Evolutionary conservation across 208 protist genomes (phyloP), one percentile per base, ranked within the genome.

Genomic region (Herpetomonas samuelpessoai): DNA sequence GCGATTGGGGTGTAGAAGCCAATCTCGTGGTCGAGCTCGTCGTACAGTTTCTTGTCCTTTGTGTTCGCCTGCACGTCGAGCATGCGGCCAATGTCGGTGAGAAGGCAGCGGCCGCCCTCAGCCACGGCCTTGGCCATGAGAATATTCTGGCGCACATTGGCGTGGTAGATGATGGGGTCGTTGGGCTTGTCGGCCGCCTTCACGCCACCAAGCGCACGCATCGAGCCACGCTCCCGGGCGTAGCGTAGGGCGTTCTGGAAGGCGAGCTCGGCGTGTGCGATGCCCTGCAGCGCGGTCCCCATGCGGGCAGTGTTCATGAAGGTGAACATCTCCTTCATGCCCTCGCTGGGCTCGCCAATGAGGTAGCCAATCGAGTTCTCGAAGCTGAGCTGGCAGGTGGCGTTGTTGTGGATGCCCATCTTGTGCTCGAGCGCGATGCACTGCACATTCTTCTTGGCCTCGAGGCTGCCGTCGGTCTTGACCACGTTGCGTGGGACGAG

Each of bases 311-410:
- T 79, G 65, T 95, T 95, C 79, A 95, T 94, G 67, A 93, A 94
- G 38, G 86, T 95, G 69, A 95, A 93, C 88, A 95, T 94, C 67
- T 93, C 71, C 63, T 87, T 89, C 62, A 97, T 65, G n/a, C 88
- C 92, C 18, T 68, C 60, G 69, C 81, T 88, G 25, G 70, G 63
- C 54, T 79, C 46, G n/a, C 88, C 92, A 70, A 97, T 92, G 38
- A 97, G 63, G 57, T 87, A 95, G 35, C 92, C 92, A 14, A 85
- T 58, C 28, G 81, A 81, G 59, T 85, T 80, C 21, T 92, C 81
- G 70, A 97, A 95, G 63, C 81, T 71, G 38, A 97, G 73, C 74
- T 92, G 82, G 62, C 74, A 82, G 18, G 83, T 93, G 14, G 81
- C 45, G 61, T 78, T 88, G 39, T 71, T 83, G 62, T 95, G 88